These are phyloP conservation scores for Magnusiomyces sp. DNA, from an alignment of 1,139 yeast species.

Conservation along the genomic window DNA sequence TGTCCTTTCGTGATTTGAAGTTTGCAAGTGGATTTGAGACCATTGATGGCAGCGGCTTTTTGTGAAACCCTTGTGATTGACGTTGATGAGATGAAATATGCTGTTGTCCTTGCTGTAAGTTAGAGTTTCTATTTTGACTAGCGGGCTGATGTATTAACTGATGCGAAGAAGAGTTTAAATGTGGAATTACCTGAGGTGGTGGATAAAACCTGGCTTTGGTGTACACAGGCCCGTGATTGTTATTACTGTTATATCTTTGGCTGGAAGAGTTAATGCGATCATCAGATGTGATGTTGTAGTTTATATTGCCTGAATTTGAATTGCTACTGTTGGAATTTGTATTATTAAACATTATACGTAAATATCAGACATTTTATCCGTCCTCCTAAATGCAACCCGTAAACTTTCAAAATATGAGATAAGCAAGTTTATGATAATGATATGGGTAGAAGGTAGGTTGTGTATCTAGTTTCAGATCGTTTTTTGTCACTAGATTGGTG, in stretches of 20 bases:
- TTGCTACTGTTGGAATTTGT: background rate
- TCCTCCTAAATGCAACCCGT: background rate
- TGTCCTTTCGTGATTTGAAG: conserved; percentile 51
- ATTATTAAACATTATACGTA: background rate
- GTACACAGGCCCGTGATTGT: background rate
- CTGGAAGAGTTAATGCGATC: background rate
- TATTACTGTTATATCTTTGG: background rate
- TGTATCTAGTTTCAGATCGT: too few species aligned
- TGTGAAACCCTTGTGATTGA: background rate
- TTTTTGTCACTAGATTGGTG: too few species aligned
- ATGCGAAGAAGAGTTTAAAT: conserved; percentile 1
- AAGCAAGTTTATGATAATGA: background rate
- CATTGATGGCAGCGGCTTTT: conserved; percentile 11
- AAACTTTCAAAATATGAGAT: background rate
- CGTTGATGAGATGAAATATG: background rate
- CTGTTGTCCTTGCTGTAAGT: background rate
- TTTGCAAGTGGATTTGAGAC: conserved; percentile 31
- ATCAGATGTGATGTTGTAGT: background rate
- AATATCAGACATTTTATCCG: too few species aligned
- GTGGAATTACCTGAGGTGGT: background rate
- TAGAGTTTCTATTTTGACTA: background rate
- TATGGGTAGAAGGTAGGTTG: background rate
- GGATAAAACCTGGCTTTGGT: background rate
- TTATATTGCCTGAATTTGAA: background rate
- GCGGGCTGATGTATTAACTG: background rate